Conservation (phyloP, 345 rosid species). For the Aquilaria yunnanensis region DNA sequence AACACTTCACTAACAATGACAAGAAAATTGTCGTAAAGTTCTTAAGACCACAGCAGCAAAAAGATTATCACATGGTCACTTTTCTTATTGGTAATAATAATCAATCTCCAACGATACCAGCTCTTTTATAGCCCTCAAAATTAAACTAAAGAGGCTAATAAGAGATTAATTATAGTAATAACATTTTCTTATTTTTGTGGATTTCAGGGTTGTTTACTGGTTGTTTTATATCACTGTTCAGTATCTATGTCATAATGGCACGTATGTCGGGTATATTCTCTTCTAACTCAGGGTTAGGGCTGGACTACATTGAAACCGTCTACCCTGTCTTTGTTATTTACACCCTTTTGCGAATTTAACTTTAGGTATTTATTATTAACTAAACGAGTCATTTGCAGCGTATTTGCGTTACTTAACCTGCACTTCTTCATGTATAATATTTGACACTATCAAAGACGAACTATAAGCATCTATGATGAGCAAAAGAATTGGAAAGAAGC, state of each 20-base stretch:
- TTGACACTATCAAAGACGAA: too few species aligned
- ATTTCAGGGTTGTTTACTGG: conserved; percentile 87
- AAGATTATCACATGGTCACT: conserved; percentile 93
- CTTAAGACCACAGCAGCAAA: conserved; percentile 74
- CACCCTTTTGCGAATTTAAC: too few species aligned
- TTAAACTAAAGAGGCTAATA: too few species aligned
- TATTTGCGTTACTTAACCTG: conserved; percentile 74
- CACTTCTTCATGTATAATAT: conserved; percentile 71
- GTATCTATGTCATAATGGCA: conserved; percentile 68
- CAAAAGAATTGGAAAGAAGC: too few species aligned
- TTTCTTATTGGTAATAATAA: conserved; percentile 71
- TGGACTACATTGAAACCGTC: conserved; percentile 63
- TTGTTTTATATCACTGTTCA: conserved; percentile 72
- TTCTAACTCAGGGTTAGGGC: conserved; percentile 24
- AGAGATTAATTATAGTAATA: too few species aligned
- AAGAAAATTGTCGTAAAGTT: conserved; percentile 95
- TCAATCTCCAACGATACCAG: neutral
- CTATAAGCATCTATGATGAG: too few species aligned
- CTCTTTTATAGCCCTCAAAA: too few species aligned
- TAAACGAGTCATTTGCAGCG: conserved; percentile 38
- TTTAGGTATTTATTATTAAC: too few species aligned
- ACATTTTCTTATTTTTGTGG: neutral
- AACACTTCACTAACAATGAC: conserved; percentile 93
- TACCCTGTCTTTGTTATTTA: conserved; percentile 57
- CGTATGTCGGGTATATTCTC: conserved; percentile 71